Base-by-base conservation (phyloP, 2,329 filamentous ascomycete genomes). In the Colletotrichum tofieldiae region DNA sequence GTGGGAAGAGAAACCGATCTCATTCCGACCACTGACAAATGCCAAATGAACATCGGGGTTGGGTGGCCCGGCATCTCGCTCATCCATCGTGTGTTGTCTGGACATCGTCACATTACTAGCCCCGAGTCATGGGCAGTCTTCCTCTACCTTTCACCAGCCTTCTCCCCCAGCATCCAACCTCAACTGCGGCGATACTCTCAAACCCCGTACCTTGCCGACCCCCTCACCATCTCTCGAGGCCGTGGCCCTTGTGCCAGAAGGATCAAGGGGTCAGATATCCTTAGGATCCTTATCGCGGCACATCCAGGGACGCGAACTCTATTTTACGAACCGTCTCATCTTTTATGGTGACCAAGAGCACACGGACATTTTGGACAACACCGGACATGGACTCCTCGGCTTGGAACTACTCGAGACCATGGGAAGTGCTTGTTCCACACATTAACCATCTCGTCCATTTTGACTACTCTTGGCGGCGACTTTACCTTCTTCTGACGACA, bases 301-400 rank as follows among this genome's bases (percentile, higher is more conserved):
- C 35, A 62, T 35, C 18, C 45, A 63, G 58, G 52, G n/a, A 59
- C 58, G 43, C 29, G 29, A 63, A 72, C 65, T 68, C 20, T 64
- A 68, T 59, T 63, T 45, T 51, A 51, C 62, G 65, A 35, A 59
- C 69, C 69, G 65, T 72, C 69, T 68, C 65, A 64, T 63, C 35
- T 68, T 35, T 29, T 11, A 12, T 2, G 3, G 18, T 16, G 7
- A n/a, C 14, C 56, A n/a, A 20, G 45, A 41, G 35, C 63, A 61
- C 68, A 71, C 49, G 16, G 68, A 39, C 67, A 55, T 55, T 45
- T 43, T 41, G 51, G 41, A n/a, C n/a, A 20, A 32, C 59, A 43
- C 23, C 16, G 18, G 49, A 26, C 43, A 58, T 54, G 65, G 43
- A 16, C 43, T 39, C 35, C 35, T 39, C 29, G 32, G 18, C 51